A percentile compares a stretch with the other conserved stretches of the same genome.
Conservation (phyloP, 768 basidiomycete genomes). For the Botryobasidium botryosum region DNA sequence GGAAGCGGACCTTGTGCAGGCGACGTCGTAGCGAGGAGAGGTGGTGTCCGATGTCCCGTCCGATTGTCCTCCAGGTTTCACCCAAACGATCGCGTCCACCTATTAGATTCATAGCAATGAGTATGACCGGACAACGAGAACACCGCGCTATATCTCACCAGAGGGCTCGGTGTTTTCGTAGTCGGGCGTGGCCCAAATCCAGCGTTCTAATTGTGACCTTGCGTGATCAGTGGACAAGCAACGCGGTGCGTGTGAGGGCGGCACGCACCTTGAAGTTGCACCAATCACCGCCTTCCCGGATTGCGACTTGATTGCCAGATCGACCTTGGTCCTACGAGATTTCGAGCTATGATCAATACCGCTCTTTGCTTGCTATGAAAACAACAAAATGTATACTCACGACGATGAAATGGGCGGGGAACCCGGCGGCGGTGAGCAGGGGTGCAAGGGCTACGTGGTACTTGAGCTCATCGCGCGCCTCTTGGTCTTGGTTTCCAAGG, state of each 20-base stretch:
- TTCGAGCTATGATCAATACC: too few species aligned
- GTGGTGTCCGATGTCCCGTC: slow-evolving; percentile 44
- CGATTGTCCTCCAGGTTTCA: slow-evolving; percentile 44
- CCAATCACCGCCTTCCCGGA: slow-evolving; percentile 19
- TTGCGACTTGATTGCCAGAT: slow-evolving; percentile 16
- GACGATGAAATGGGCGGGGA: slow-evolving; percentile 24
- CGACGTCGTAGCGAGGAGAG: slow-evolving; percentile 32
- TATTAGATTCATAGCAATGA: too few species aligned
- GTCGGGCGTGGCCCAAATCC: slow-evolving; percentile 14
- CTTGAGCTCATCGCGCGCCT: slow-evolving; percentile 20
- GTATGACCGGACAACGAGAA: too few species aligned
- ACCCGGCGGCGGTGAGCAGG: slow-evolving; percentile 18
- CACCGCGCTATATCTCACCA: too few species aligned
- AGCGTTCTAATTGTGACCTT: slow-evolving; percentile 8
- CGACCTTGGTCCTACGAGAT: slow-evolving; percentile 25
- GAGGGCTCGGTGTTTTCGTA: slow-evolving; percentile 5
- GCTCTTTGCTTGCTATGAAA: too few species aligned
- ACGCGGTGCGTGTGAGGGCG: too few species aligned
- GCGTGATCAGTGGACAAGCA: background rate
- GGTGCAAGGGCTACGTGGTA: slow-evolving; percentile 20
- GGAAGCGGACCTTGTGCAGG: too few species aligned
- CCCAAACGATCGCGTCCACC: slow-evolving; percentile 13
- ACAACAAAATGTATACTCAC: too few species aligned
- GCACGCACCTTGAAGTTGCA: slow-evolving; percentile 20
- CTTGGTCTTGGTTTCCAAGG: slow-evolving; percentile 16